A percentile compares a stretch with the other conserved stretches of the same genome.
phyloP scores from a whole-genome alignment of 345 rosid genomes.

The Salix viminalis region DNA sequence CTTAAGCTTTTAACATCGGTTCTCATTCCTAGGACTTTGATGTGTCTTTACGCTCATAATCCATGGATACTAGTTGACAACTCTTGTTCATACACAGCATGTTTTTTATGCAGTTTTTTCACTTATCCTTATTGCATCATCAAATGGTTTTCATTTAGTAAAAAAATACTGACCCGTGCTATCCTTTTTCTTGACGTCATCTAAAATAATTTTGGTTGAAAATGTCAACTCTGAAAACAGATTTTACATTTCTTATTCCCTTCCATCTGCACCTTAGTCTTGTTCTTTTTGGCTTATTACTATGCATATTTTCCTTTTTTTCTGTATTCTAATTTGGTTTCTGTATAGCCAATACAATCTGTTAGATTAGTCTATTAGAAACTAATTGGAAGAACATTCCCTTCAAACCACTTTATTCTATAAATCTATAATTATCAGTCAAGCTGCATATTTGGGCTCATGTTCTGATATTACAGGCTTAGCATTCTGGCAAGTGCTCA shows the following conservation, averaged over 20 bases:
- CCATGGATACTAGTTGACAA: no score
- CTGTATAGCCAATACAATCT: background rate
- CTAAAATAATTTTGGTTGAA: background rate
- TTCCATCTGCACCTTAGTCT: background rate
- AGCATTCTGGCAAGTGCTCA: conserved; percentile 77
- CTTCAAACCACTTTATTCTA: background rate
- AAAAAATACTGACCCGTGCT: background rate
- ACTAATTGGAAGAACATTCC: background rate
- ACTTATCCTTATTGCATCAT: background rate
- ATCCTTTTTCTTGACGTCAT: background rate
- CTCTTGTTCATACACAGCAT: background rate
- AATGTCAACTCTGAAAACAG: background rate
- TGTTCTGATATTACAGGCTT: conserved; percentile 37
- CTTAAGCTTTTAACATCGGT: background rate
- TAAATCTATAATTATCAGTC: no score
- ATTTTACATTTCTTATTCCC: background rate
- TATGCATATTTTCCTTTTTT: background rate
- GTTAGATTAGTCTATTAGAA: background rate
- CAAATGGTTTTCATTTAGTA: background rate
- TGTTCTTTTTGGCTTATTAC: background rate
- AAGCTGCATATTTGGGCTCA: background rate
- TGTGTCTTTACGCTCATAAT: no score
- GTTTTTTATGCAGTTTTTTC: background rate
- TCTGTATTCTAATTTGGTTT: background rate
- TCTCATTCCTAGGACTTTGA: no score